These are phyloP conservation scores for Cyberlindnera veronae DNA, from an alignment of 805 yeast genomes.

Conservation along the genomic window DNA sequence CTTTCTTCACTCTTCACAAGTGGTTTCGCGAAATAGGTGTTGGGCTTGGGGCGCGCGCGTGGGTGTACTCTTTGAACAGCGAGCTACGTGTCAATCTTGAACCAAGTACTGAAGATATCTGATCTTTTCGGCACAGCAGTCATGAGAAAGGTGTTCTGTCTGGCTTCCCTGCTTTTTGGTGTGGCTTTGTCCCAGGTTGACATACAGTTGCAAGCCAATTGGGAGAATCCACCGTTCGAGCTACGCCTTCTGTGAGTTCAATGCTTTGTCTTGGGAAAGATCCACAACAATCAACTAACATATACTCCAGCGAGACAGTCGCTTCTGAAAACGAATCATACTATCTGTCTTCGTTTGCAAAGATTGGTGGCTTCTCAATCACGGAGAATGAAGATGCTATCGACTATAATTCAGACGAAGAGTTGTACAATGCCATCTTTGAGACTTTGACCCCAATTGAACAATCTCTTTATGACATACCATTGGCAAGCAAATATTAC, in stretches of 20 bases:
- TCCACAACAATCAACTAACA: slow-evolving; percentile 6
- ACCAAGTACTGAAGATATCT: no score
- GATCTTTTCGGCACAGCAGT: no score
- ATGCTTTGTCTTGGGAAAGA: background rate
- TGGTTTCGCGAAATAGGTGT: no score
- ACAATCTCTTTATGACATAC: slow-evolving; percentile 21
- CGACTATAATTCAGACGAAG: slow-evolving; percentile 15
- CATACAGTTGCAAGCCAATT: slow-evolving; percentile 24
- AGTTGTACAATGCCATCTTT: slow-evolving; percentile 18
- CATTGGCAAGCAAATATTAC: slow-evolving; percentile 36
- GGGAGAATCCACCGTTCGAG: slow-evolving; percentile 29
- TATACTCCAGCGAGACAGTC: slow-evolving; percentile 22
- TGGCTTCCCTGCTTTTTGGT: background rate
- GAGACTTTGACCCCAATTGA: slow-evolving; percentile 19
- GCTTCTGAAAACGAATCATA: slow-evolving; percentile 25
- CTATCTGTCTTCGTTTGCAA: slow-evolving; percentile 11
- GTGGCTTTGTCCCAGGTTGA: slow-evolving; percentile 15
- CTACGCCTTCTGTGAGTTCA: slow-evolving; percentile 25
- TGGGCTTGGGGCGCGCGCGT: no score
- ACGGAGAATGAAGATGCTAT: slow-evolving; percentile 12
- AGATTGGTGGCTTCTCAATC: slow-evolving; percentile 12
- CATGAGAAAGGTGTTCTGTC: no score
- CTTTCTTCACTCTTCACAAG: no score
- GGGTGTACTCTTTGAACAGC: no score
- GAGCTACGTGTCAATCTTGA: no score